Base-by-base conservation (phyloP, 441 rosid genomes). In the Arabidopsis lyrata region DNA sequence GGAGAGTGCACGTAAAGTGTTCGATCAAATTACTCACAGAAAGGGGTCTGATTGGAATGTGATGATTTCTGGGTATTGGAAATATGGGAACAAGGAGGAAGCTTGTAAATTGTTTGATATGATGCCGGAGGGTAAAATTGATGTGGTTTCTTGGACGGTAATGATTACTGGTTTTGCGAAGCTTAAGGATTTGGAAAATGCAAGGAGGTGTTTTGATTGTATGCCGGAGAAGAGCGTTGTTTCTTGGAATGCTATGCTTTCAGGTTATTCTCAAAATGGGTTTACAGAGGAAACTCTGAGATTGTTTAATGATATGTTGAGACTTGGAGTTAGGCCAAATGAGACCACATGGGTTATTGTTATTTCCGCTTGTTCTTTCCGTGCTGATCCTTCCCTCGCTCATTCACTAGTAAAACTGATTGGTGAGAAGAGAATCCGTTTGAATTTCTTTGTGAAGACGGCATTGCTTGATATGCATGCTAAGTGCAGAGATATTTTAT, bases 201-300 rank as follows among this genome's bases (percentile, higher is more conserved):
- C 82, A 0, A 70, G 83, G 69, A 63, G 42, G 63, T 80, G 20
- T 73, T 81, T 84, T 68, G 82, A 84, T 75, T 24, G 10, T 44
- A 80, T 78, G 80, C 82, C 74, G 0, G 56, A 72, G 49, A 72
- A 59, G 62, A 77, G 68, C 34, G 77, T 80, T 63, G 83, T 84
- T n/a, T 75, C 78, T 34, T 84, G 85, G 83, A 86, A 86, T 24
- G 81, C 84, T 18, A 82, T 82, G 87, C 76, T 83, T 74, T 74
- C 85, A 14, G 83, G 85, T 18, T 80, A 77, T 69, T 78, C 78
- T 5, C 80, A 80, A 22, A 77, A 75, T 49, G 81, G 80, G 8
- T 63, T 71, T 48, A 58, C 68, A 6, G 80, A 75, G 22, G 78
- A 78, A 55, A 56, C 79, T 61, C 55, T 80, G 68, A 54, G 66